These are phyloP conservation scores for Phaeosphaeria sp. DNA, from an alignment of 2,329 filamentous ascomycete species.

Conservation along the genomic window DNA sequence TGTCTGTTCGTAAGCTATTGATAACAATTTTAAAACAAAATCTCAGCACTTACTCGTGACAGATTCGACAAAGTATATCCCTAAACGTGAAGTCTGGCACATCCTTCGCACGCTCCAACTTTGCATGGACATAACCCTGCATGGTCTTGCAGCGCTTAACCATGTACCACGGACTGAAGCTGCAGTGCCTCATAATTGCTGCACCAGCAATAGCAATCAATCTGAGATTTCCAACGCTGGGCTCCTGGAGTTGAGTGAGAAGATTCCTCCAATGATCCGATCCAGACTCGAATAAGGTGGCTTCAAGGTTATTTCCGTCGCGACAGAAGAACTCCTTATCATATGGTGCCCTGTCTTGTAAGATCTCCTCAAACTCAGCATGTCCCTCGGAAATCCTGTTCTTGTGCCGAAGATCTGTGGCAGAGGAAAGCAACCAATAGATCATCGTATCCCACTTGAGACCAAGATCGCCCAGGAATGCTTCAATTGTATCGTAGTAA, in stretches of 20 bases:
- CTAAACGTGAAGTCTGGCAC: slow-evolving; percentile 23
- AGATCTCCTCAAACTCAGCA: slow-evolving; percentile 9
- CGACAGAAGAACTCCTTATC: slow-evolving; percentile 26
- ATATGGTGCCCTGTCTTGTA: slow-evolving; percentile 31
- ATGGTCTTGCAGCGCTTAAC: slow-evolving; percentile 35
- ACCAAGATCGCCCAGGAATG: slow-evolving; percentile 43
- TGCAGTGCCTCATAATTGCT: slow-evolving; percentile 41
- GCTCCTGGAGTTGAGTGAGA: slow-evolving; percentile 34
- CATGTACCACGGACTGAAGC: slow-evolving; percentile 52
- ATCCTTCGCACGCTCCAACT: slow-evolving; percentile 7
- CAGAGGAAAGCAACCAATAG: slow-evolving; percentile 47
- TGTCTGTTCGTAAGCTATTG: slow-evolving; percentile 28
- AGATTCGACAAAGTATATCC: slow-evolving; percentile 36
- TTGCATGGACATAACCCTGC: slow-evolving; percentile 9
- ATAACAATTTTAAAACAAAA: background rate
- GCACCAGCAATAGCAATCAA: slow-evolving; percentile 47
- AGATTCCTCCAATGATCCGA: slow-evolving; percentile 40
- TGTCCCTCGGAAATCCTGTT: slow-evolving; percentile 9
- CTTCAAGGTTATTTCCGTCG: slow-evolving; percentile 4
- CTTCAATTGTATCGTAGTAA: slow-evolving; percentile 42
- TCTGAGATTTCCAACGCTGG: slow-evolving; percentile 29
- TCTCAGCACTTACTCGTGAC: slow-evolving; percentile 34
- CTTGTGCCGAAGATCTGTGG: slow-evolving; percentile 15
- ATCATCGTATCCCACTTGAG: slow-evolving; percentile 48
- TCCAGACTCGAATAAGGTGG: slow-evolving; percentile 29